Evolutionary conservation across 2,329 filamentous ascomycete species (phyloP).

Genomic region (Ceratocystis albifundus): DNA sequence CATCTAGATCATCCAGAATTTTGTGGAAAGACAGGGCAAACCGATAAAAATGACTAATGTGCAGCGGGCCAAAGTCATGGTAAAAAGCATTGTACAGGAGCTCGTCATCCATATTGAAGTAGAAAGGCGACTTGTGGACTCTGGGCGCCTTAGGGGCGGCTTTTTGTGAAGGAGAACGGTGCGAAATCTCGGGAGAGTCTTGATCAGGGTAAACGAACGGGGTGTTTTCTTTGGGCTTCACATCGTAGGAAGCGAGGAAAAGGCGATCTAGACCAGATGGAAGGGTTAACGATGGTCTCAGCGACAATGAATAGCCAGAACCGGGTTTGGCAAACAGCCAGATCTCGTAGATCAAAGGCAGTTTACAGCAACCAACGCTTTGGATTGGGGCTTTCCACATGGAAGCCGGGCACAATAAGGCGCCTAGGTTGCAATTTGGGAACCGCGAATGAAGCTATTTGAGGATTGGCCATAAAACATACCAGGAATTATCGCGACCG

Average conservation of each 20-base stretch:
- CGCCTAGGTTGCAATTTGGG: not conserved
- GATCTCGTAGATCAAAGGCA: no score
- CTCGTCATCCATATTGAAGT: constrained; percentile 88
- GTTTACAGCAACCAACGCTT: no score
- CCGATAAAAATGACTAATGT: constrained; percentile 93
- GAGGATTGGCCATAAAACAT: constrained; percentile 30
- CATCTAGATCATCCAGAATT: constrained; percentile 80
- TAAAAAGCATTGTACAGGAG: constrained; percentile 97
- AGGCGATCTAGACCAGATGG: constrained; percentile 58
- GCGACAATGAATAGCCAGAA: no score
- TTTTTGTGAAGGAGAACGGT: constrained; percentile 36
- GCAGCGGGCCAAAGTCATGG: constrained; percentile 92
- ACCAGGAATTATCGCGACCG: constrained; percentile 96
- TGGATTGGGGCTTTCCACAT: no score
- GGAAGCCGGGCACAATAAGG: no score
- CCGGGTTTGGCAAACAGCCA: no score
- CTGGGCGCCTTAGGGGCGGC: constrained; percentile 34
- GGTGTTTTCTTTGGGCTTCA: constrained; percentile 67
- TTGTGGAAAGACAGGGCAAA: constrained; percentile 96
- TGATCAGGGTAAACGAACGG: constrained; percentile 65
- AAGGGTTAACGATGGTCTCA: not conserved
- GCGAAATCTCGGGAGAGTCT: constrained; percentile 30
- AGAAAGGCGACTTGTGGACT: constrained; percentile 52
- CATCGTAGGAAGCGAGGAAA: constrained; percentile 85
- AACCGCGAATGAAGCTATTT: not conserved